Conservation (phyloP, 495 filamentous ascomycete genomes). For the Penicillium tannophilum region DNA sequence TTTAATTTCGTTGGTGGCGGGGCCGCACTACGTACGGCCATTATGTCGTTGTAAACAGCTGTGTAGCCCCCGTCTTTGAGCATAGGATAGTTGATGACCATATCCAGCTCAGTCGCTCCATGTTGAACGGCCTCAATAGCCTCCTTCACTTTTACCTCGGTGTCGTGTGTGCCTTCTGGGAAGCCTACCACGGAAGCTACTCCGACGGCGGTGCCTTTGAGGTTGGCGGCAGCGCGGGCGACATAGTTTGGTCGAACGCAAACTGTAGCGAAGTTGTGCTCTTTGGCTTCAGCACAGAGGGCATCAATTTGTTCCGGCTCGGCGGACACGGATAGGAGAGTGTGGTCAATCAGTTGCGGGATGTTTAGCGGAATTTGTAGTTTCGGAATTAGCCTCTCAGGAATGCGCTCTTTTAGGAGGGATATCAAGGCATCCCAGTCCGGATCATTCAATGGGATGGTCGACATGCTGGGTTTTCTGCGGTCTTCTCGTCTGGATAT, state of each 20-base stretch:
- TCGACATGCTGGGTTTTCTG: conserved; percentile 28
- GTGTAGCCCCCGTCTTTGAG: conserved; percentile 53
- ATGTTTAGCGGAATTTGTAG: conserved; percentile 26
- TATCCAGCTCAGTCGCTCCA: conserved; percentile 67
- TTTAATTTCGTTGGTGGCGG: conserved; percentile 55
- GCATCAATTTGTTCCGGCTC: conserved; percentile 55
- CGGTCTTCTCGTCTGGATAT: conserved; percentile 1
- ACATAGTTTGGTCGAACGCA: conserved; percentile 61
- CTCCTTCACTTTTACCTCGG: conserved; percentile 56
- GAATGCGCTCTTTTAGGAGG: conserved; percentile 27
- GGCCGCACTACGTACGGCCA: conserved; percentile 54
- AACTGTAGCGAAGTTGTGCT: conserved; percentile 61
- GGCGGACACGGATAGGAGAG: conserved; percentile 58
- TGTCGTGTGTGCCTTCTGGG: conserved; percentile 61
- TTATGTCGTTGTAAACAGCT: conserved; percentile 59
- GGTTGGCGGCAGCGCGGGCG: conserved; percentile 50
- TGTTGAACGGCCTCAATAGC: conserved; percentile 55
- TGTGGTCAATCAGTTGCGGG: conserved; percentile 64
- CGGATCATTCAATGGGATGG: conserved; percentile 33
- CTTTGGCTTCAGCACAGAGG: conserved; percentile 64
- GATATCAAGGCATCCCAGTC: conserved; percentile 41
- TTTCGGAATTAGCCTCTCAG: conserved; percentile 28
- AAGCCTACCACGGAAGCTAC: conserved; percentile 70
- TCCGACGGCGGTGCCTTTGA: conserved; percentile 48
- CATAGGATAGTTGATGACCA: conserved; percentile 63